A percentile compares a stretch with the other conserved stretches of the same genome.
Conservation (phyloP, 352 stramenopile species). For the Globisporangium camurandrum region DNA sequence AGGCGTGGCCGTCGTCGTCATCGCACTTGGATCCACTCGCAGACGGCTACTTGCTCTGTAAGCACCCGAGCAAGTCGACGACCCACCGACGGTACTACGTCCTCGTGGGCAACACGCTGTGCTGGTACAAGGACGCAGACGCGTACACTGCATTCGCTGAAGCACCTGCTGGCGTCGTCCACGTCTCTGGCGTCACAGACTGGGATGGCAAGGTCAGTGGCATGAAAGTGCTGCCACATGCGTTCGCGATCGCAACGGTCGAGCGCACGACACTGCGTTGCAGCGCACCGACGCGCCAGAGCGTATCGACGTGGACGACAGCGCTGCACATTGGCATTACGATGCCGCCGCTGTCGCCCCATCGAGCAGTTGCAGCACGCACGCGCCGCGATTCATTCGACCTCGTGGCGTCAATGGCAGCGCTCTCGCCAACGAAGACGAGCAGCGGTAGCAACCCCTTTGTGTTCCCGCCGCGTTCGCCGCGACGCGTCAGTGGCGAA, state of each 20-base stretch:
- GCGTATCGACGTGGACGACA: conserved; percentile 56
- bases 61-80: conserved; percentile 44
- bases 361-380: conserved; percentile 58
- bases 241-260: conserved; percentile 54
- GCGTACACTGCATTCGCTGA: conserved; percentile 38
- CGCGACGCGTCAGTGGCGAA: background rate
- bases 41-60: conserved; percentile 65
- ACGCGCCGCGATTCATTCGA: conserved; percentile 66
- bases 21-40: conserved; percentile 64
- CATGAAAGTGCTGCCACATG: conserved; percentile 42
- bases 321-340: conserved; percentile 65
- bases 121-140: conserved; percentile 74
- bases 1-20: conserved; percentile 46
- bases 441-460: conserved; percentile 1
- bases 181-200: conserved; percentile 49
- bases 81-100: conserved; percentile 81
- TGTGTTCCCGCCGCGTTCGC: conserved; percentile 4
- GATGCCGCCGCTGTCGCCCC: conserved; percentile 68
- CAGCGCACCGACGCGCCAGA: conserved; percentile 54
- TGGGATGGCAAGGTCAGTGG: conserved; percentile 56
- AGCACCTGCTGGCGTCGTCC: conserved; percentile 47
- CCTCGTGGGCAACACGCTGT: conserved; percentile 66
- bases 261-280: conserved; percentile 63
- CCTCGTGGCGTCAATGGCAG: conserved; percentile 22
- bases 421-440: conserved; percentile 9